Percentiles rank a stretch among this genome's conserved stretches.
These are phyloP conservation scores for Mycena floridula DNA, from an alignment of 768 basidiomycete genomes.

Conservation along the genomic window DNA sequence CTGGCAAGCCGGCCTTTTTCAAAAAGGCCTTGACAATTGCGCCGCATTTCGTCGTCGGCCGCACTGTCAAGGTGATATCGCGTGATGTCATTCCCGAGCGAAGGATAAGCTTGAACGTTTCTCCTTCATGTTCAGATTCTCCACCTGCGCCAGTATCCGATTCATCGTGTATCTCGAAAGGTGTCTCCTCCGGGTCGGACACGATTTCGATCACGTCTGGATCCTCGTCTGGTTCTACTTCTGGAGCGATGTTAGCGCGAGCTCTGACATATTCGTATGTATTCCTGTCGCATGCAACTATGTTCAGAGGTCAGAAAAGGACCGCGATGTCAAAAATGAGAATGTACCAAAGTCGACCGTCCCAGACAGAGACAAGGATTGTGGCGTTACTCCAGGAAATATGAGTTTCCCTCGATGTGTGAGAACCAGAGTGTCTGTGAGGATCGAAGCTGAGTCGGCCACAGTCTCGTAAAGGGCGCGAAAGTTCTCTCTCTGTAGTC, in stretches of 20 bases:
- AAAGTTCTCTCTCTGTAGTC: slow-evolving; percentile 56
- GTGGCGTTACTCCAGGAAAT: slow-evolving; percentile 66
- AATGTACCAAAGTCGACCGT: too few species aligned
- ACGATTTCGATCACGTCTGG: slow-evolving; percentile 5
- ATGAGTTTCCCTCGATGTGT: slow-evolving; percentile 57
- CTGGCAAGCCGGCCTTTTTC: slow-evolving; percentile 56
- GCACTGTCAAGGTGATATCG: slow-evolving; percentile 60
- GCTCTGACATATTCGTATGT: slow-evolving; percentile 62
- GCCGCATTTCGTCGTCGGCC: slow-evolving; percentile 69
- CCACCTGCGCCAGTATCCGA: slow-evolving; percentile 32
- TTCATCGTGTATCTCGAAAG: slow-evolving; percentile 17
- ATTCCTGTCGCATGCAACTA: slow-evolving; percentile 60
- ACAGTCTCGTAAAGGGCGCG: slow-evolving; percentile 56
- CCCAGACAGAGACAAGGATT: too few species aligned
- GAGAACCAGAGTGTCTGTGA: slow-evolving; percentile 48
- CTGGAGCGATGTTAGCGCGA: too few species aligned
- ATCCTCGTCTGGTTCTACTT: slow-evolving; percentile 6
- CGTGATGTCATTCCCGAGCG: slow-evolving; percentile 50
- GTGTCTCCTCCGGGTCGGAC: slow-evolving; percentile 13
- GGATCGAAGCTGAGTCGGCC: slow-evolving; percentile 54
- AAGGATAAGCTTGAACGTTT: slow-evolving; percentile 60
- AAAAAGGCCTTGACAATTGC: slow-evolving; percentile 73
- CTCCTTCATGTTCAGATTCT: slow-evolving; percentile 31
- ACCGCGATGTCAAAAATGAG: too few species aligned
- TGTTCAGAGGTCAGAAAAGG: too few species aligned